These are phyloP conservation scores for Tremellales sp. DNA, from an alignment of 1,284 basidiomycete genomes.

Conservation along the genomic window DNA sequence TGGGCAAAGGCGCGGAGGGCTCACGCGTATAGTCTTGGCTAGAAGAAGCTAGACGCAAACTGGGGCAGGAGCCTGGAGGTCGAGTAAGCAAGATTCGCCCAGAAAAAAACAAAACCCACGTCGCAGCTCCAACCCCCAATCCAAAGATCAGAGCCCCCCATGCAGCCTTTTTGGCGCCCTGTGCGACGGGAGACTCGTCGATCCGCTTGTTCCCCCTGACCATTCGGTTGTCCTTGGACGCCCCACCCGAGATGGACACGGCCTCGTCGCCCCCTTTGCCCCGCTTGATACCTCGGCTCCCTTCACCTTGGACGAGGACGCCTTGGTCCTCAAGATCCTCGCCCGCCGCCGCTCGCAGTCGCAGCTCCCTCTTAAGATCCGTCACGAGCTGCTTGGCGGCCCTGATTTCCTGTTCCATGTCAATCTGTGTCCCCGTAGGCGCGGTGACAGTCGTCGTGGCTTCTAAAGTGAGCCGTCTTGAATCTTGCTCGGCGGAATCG, in stretches of 20 bases:
- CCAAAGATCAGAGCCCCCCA: conserved; percentile 46
- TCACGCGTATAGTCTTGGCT: conserved; percentile 4
- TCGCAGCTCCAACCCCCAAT: conserved; percentile 41
- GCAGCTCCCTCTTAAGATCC: conserved; percentile 41
- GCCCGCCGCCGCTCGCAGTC: conserved; percentile 37
- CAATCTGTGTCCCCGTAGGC: conserved; percentile 28
- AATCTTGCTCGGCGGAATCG: conserved; percentile 3
- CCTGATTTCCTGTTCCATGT: conserved; percentile 46
- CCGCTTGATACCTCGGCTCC: conserved; percentile 41
- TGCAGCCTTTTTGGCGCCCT: conserved; percentile 36
- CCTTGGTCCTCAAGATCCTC: conserved; percentile 42
- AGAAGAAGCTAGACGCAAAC: conserved; percentile 22
- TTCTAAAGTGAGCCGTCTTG: conserved; percentile 33
- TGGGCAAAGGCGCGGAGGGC: no score
- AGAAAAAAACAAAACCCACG: conserved; percentile 25
- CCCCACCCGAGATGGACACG: conserved; percentile 30
- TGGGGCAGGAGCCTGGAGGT: conserved; percentile 17
- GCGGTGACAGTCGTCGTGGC: conserved; percentile 44
- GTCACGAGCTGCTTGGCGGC: conserved; percentile 45
- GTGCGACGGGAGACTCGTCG: conserved; percentile 19
- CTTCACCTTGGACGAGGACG: conserved; percentile 19
- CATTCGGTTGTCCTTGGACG: conserved; percentile 26
- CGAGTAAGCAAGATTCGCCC: neutral
- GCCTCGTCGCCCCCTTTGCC: conserved; percentile 33
- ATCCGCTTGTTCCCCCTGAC: conserved; percentile 41